Evolutionary conservation across 495 filamentous ascomycete genomes (phyloP).

Genomic region (Trichoderma asperelloides): DNA sequence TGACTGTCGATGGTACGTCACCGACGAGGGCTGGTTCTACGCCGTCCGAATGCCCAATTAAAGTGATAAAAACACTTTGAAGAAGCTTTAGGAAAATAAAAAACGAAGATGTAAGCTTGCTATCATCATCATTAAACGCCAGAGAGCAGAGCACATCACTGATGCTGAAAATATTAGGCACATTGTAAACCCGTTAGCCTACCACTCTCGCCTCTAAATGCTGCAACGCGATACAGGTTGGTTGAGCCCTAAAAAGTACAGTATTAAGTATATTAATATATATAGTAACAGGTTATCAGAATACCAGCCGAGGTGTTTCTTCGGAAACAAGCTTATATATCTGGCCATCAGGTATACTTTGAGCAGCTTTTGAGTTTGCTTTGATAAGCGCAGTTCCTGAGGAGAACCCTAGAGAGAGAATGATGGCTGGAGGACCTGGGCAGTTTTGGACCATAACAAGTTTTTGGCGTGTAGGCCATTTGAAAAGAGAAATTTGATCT

Average conservation of each 20-base stretch:
- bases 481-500: neutral
- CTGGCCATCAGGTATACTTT: neutral
- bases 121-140: too few relatives aligned
- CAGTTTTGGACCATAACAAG: neutral
- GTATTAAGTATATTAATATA: neutral
- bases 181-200: neutral
- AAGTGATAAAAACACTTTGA: neutral
- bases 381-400: neutral
- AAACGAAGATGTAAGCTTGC: neutral
- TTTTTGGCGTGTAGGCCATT: neutral
- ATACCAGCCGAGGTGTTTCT: neutral
- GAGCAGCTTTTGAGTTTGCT: neutral
- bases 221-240: neutral
- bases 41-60: constrained; percentile 33
- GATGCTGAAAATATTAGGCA: neutral
- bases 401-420: neutral
- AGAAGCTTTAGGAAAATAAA: neutral
- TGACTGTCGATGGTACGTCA: constrained; percentile 39
- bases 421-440: neutral
- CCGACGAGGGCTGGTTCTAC: constrained; percentile 39
- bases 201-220: neutral
- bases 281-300: neutral
- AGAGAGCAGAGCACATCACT: neutral
- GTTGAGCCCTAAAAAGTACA: neutral
- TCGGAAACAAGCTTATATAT: neutral